Evolutionary conservation across 164 flowering plant species (phyloP).

Genomic region (Warburgia ugandensis): DNA sequence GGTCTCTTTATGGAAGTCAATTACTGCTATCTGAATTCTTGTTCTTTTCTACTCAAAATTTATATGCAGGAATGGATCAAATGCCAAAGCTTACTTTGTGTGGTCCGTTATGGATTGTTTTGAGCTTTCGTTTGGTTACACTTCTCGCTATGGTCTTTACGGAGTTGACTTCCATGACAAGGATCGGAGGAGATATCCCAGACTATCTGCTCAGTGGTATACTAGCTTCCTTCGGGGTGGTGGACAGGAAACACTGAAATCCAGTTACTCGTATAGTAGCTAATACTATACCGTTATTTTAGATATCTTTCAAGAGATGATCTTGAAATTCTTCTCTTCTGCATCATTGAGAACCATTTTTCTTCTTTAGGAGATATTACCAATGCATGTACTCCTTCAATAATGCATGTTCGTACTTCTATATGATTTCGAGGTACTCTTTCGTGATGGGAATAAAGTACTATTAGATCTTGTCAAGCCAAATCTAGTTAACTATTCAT

Average conservation of each 20-base stretch:
- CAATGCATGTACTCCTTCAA: no score
- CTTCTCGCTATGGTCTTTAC: constrained; percentile 7
- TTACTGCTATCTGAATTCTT: no score
- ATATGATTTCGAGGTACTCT: no score
- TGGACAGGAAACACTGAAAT: background rate
- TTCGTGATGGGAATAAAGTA: no score
- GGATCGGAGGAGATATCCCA: constrained; percentile 3
- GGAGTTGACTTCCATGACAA: background rate
- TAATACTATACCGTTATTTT: background rate
- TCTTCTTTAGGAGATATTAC: no score
- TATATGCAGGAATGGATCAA: constrained; percentile 10
- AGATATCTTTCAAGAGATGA: no score
- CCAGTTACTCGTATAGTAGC: background rate
- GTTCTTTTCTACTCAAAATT: background rate
- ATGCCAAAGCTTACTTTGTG: constrained; percentile 9
- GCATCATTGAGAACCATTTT: no score
- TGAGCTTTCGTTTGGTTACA: constrained; percentile 5
- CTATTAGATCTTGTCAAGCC: no score
- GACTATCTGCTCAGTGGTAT: constrained; percentile 10
- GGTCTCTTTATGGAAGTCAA: no score
- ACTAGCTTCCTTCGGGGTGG: constrained; percentile 3
- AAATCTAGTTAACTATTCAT: no score
- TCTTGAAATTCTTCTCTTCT: no score
- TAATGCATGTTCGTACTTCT: no score
- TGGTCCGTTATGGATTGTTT: constrained; percentile 10